Evolutionary conservation across 306 rosid genomes (phyloP).

Genomic region (Vigna hirtella): DNA sequence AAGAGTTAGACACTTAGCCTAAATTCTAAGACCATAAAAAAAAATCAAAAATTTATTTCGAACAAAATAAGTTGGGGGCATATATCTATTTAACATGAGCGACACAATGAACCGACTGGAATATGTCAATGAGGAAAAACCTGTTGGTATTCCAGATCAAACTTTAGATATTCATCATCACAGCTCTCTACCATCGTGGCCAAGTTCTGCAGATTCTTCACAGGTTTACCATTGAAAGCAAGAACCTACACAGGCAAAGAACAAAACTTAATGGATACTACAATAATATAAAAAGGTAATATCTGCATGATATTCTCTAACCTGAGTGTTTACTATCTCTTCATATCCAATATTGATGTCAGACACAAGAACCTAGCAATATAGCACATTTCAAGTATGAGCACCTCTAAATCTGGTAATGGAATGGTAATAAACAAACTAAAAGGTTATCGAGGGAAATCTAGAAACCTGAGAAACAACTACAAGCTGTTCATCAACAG

Average conservation of each 20-base stretch:
- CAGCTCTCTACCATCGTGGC: slow-evolving; percentile 90
- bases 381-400: slow-evolving; percentile 32
- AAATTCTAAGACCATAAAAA: not conserved
- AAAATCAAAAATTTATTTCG: slow-evolving; percentile 11
- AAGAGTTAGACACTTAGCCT: not conserved
- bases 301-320: slow-evolving; percentile 35
- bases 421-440: slow-evolving; percentile 2
- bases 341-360: slow-evolving; percentile 92
- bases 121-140: slow-evolving; percentile 43
- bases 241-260: slow-evolving; percentile 61
- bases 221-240: slow-evolving; percentile 88
- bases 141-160: slow-evolving; percentile 93
- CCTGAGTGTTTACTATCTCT: slow-evolving; percentile 90
- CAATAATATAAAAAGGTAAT: not conserved
- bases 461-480: slow-evolving; percentile 81
- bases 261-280: slow-evolving; percentile 5
- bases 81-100: not conserved
- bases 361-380: slow-evolving; percentile 80
- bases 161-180: slow-evolving; percentile 76
- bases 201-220: slow-evolving; percentile 85
- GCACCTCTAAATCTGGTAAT: slow-evolving; percentile 14
- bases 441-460: not conserved
- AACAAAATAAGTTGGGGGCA: not conserved
- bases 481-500: slow-evolving; percentile 80
- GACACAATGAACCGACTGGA: not conserved